Evolutionary conservation across 2,329 filamentous ascomycete species (phyloP).

Genomic region (Rhinocladiella mackenziei): DNA sequence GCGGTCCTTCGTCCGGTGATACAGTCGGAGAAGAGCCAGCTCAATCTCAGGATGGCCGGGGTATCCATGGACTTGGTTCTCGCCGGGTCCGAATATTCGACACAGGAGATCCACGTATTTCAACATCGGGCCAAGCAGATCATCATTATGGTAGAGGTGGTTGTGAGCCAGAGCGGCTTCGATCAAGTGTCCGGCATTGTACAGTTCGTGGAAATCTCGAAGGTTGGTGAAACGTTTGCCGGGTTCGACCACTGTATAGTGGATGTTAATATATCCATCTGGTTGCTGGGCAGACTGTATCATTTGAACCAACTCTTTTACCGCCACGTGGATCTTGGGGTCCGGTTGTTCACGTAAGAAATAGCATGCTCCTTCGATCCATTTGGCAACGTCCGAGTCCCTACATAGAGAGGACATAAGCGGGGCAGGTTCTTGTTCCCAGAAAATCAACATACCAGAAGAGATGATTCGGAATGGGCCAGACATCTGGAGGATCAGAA

Average conservation of each 20-base stretch:
- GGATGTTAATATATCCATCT: conserved; percentile 62
- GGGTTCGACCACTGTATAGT: conserved; percentile 58
- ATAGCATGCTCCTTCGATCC: conserved; percentile 61
- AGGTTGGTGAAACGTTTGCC: conserved; percentile 56
- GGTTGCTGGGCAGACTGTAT: conserved; percentile 54
- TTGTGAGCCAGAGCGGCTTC: conserved; percentile 57
- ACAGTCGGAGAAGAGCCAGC: conserved; percentile 47
- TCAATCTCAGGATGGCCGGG: conserved; percentile 58
- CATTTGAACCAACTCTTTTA: conserved; percentile 56
- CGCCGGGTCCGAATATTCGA: conserved; percentile 49
- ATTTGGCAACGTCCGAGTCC: conserved; percentile 56
- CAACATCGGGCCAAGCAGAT: conserved; percentile 51
- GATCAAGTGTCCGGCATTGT: conserved; percentile 60
- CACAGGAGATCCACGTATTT: conserved; percentile 54
- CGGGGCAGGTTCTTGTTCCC: no score
- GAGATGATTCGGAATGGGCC: conserved; percentile 56
- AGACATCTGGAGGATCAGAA: conserved; percentile 47
- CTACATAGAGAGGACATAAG: no score
- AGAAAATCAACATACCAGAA: conserved; percentile 49
- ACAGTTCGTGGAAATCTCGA: conserved; percentile 60
- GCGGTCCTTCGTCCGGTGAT: conserved; percentile 38
- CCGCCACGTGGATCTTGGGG: conserved; percentile 47
- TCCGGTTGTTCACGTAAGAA: conserved; percentile 46
- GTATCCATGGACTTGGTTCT: conserved; percentile 54
- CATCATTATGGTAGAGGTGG: conserved; percentile 50